Evolutionary conservation across 2,329 filamentous ascomycete genomes (phyloP), one percentile per base, ranked within the genome.

Genomic region (Xylariaceae sp.): DNA sequence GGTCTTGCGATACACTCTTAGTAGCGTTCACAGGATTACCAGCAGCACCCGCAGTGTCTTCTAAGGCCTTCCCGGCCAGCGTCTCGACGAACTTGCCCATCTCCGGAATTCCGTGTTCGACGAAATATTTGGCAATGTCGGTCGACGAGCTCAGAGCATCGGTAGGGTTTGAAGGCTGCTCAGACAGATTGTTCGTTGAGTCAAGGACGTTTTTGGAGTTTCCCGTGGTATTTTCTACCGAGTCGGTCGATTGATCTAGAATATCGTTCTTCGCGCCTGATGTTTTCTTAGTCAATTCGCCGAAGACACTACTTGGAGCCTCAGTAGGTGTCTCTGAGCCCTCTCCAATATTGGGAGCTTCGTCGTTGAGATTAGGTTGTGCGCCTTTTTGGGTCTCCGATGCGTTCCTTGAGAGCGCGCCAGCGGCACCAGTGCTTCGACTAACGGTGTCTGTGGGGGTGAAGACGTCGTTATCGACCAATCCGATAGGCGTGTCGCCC

Each of bases 61-160:
- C 48, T 19, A 53, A 20, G 18, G 50, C 32, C 9, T 59, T 52
- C 29, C 60, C 61, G 6, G 60, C 19, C 7, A 71, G 58, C 10
- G 66, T 65, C 21, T 59, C 60, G 40, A 69, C 54, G 20, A 70
- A 72, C 23, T 50, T 50, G 43, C 66, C 67, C 69, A 72, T 70
- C 55, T 70, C 70, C 6, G 57, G 57, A 26, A 65, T 61, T 1
- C 66, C 70, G 12, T 64, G 55, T 9, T 70, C 67, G 43, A 50
- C 41, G 21, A 72, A 70, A 49, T 65, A 70, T 54, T 65, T 61
- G 32, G 65, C 67, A 44, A 69, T 50, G 41, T 67, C 63, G 43
- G 48, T 55, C 2, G 67, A 61, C 16, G 65, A 67, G 16, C 62
- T 60, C 2, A 62, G n/a, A 3, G 45, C 16, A 14, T 64, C 59